Base-by-base conservation (phyloP, 805 yeast species). In the Barnettozyma populi region DNA sequence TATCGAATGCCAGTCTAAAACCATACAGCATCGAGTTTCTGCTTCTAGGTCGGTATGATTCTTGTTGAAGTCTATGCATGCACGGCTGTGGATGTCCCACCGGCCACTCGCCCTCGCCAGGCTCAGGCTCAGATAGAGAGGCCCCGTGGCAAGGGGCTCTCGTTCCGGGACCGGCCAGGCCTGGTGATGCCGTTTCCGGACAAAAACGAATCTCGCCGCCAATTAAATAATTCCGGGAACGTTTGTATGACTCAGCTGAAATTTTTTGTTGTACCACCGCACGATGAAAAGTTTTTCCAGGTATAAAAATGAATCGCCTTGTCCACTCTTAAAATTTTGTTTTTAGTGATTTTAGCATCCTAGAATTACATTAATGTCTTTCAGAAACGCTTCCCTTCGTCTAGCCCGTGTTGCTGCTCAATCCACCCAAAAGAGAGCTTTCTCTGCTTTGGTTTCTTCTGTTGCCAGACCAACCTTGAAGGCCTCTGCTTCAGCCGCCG, bases 381-480 rank as follows among this genome's bases (percentile, higher is more conserved):
- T 68, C 61, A 73, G 80, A 73, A 65, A 70, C 64, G 69, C 71
- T 51, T 68, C 79, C 54, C 63, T 74, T 54, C 73, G 78, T 59
- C 67, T 78, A 52, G 72, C 80, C 49, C 68, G 78, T 57, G 64
- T 72, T 53, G 71, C 79, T 52, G 71, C 71, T 53, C 62, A 69
- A 49, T 54, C 58, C 32, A 56, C 57, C 50, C 61, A 54, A 54
- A 77, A 79, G 75, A 84, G 94, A 75, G 74, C 90, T 53, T 69
- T 86, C 58, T 71, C 89, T 57, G 60, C 71, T 48, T 68, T 72
- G 49, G 62, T 74, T 47, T 56, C 68, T 52, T 56, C 68, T 52
- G 71, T 80, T 52, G 71, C 80, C 60, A 76, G 76, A 66, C 80
- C 90, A 76, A 72, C 85, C 57, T 70, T 82, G 54, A 80, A 53